phyloP scores from a whole-genome alignment of 257 asterid genomes.

The Nicotiana obtusifolia region DNA sequence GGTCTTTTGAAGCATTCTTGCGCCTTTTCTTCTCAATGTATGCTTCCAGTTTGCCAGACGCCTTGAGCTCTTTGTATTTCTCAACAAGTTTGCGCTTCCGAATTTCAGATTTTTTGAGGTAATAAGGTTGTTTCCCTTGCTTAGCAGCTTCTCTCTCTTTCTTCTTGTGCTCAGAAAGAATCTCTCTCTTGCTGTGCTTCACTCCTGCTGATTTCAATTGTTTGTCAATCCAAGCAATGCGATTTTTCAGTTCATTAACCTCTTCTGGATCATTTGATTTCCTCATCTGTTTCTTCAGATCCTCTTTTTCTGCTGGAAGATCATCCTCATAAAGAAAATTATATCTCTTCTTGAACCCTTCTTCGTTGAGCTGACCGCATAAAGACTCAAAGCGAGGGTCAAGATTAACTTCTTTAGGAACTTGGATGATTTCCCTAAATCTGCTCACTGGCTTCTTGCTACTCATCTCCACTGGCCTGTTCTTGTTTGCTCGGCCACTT shows the following conservation, averaged over 20 bases:
- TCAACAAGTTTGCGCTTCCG: slow-evolving; percentile 59
- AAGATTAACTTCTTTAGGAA: slow-evolving; percentile 56
- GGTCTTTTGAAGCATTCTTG: slow-evolving; percentile 89
- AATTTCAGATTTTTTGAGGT: slow-evolving; percentile 73
- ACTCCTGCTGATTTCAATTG: slow-evolving; percentile 63
- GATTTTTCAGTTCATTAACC: background rate
- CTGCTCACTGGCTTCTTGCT: slow-evolving; percentile 67
- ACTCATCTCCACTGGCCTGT: slow-evolving; percentile 85
- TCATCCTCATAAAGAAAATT: slow-evolving; percentile 63
- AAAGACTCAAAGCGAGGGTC: slow-evolving; percentile 96
- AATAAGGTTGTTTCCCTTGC: slow-evolving; percentile 87
- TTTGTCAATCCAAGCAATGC: slow-evolving; percentile 25
- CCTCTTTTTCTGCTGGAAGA: slow-evolving; percentile 84
- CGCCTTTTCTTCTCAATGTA: slow-evolving; percentile 73
- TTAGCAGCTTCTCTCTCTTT: slow-evolving; percentile 93
- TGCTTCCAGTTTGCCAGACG: slow-evolving; percentile 70
- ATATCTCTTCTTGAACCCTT: slow-evolving; percentile 92
- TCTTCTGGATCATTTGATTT: background rate
- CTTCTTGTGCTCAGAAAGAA: slow-evolving; percentile 80
- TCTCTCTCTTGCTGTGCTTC: slow-evolving; percentile 58
- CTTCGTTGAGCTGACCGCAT: slow-evolving; percentile 60
- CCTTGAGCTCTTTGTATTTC: slow-evolving; percentile 85
- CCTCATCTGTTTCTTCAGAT: background rate
- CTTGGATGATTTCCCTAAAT: slow-evolving; percentile 62
- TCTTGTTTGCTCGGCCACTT: slow-evolving; percentile 24